A percentile compares a stretch with the other conserved stretches of the same genome.
Conservation (phyloP, 306 rosid species). For the Phaseolus lunatus region DNA sequence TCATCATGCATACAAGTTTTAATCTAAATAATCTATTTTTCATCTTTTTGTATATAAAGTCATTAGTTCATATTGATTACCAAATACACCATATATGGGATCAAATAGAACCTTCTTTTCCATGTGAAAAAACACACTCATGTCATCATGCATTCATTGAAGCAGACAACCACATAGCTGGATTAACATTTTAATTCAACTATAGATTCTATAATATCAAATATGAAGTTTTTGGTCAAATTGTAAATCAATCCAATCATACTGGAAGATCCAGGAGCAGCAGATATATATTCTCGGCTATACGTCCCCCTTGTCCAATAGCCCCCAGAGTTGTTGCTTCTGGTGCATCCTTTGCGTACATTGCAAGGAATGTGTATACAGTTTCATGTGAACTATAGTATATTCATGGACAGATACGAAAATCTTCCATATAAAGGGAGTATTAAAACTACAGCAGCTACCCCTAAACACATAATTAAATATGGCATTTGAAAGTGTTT, state of each 20-base stretch:
- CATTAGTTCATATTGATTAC: slow-evolving; percentile 18
- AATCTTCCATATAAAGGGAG: background rate
- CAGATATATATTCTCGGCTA: slow-evolving; percentile 10
- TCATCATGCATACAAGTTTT: slow-evolving; percentile 42
- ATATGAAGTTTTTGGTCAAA: background rate
- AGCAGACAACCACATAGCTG: slow-evolving; percentile 33
- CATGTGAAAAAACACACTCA: background rate
- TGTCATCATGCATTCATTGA: slow-evolving; percentile 17
- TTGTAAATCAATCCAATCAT: background rate
- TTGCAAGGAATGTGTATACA: slow-evolving; percentile 11
- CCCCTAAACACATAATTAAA: background rate
- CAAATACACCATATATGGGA: slow-evolving; percentile 24
- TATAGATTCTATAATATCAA: slow-evolving; percentile 25
- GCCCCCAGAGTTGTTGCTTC: slow-evolving; percentile 29
- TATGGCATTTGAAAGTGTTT: slow-evolving; percentile 22
- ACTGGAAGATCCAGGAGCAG: slow-evolving; percentile 13
- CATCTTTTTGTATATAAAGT: background rate
- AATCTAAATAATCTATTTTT: background rate
- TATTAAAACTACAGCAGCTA: slow-evolving; percentile 1
- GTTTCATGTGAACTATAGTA: slow-evolving; percentile 3
- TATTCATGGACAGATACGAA: slow-evolving; percentile 6
- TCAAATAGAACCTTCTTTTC: slow-evolving; percentile 21
- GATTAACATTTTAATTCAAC: slow-evolving; percentile 29
- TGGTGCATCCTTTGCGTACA: slow-evolving; percentile 18
- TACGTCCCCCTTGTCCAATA: slow-evolving; percentile 2